phyloP scores from a whole-genome alignment of 2,329 filamentous ascomycete species.

The Epichloe uncinata region DNA sequence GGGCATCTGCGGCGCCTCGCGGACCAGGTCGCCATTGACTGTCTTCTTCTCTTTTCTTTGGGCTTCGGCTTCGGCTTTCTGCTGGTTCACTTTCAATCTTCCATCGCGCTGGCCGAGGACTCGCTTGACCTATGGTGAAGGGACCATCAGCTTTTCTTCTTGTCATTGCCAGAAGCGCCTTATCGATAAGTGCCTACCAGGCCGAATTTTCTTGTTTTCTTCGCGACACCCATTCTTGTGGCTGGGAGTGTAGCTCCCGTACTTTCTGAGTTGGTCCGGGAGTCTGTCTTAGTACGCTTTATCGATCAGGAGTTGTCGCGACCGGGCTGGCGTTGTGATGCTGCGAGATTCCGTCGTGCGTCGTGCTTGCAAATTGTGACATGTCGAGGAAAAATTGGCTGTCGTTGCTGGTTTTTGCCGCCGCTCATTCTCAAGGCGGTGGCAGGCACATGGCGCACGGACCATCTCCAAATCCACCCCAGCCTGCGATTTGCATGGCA shows the following conservation, averaged over 20 bases:
- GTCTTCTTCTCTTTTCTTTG: slow-evolving; percentile 48
- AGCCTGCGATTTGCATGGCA: neutral
- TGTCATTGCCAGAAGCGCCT: slow-evolving; percentile 5
- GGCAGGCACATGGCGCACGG: slow-evolving; percentile 15
- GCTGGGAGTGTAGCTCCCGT: neutral
- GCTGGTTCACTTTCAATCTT: slow-evolving; percentile 68
- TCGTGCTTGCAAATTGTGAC: neutral
- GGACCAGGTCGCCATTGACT: slow-evolving; percentile 46
- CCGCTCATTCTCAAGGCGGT: slow-evolving; percentile 13
- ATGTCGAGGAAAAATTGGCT: slow-evolving; percentile 7
- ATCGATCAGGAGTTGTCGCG: neutral
- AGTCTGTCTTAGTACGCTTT: too few species aligned
- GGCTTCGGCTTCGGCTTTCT: slow-evolving; percentile 46
- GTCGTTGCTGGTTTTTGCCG: slow-evolving; percentile 5
- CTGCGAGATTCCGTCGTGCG: neutral
- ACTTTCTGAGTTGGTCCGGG: neutral
- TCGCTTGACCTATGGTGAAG: slow-evolving; percentile 51
- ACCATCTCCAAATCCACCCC: slow-evolving; percentile 7
- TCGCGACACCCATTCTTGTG: slow-evolving; percentile 64
- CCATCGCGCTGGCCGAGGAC: slow-evolving; percentile 72
- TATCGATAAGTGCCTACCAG: slow-evolving; percentile 32
- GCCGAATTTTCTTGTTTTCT: slow-evolving; percentile 87
- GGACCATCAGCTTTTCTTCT: neutral
- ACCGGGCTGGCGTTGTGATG: neutral
- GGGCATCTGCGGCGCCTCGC: slow-evolving; percentile 71